Base-by-base conservation (phyloP, 2,329 filamentous ascomycete genomes). In the Podosphaera aphanis region DNA sequence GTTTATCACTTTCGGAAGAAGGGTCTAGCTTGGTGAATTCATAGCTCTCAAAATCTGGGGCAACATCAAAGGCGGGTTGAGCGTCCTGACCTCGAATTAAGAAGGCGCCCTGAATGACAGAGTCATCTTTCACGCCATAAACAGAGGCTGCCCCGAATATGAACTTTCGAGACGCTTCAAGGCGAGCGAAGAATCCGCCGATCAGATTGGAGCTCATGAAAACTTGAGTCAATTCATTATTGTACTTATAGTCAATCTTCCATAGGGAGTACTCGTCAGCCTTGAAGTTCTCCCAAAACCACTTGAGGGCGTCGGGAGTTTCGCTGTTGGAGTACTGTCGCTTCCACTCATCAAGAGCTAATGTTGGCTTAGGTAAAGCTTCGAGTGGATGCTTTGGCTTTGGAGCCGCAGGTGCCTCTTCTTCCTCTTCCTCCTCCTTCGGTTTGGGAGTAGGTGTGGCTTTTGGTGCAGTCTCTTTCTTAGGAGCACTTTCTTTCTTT, bases 191-290 rank as follows among this genome's bases (percentile, higher is more conserved):
- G 77, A 98, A 93, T 64, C 90, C 90, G 67, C 83, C 86, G 63
- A 98, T 88, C 66, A 95, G 71, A 77, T 98, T 98, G 74, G 81
- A 83, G 57, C 84, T 88, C 90, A 98, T 98, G 82, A 98, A 98
- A 61, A 81, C 82, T 66, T 90, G 70, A 61, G 84, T 94, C 56
- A 98, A 75, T 77, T 98, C 90, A 50, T 93, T 78, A 67, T 94
- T 93, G 75, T 98, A 98, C 79, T 93, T 94, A 79, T 93, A 98
- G 67, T 86, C 79, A 57, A 86, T 69, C 64, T 76, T 77, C 84
- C 85, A 98, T 64, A 98, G 68, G 47, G 85, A 93, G 76, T 90
- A 98, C 68, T 98, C 90, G 54, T 85, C 79, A 57, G 90, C 79
- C 62, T 90, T 88, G 67, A 77, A 75, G 66, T 92, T 84, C 70